Conservation (phyloP, 164 flowering plant species). For the Dillenia turbinata region DNA sequence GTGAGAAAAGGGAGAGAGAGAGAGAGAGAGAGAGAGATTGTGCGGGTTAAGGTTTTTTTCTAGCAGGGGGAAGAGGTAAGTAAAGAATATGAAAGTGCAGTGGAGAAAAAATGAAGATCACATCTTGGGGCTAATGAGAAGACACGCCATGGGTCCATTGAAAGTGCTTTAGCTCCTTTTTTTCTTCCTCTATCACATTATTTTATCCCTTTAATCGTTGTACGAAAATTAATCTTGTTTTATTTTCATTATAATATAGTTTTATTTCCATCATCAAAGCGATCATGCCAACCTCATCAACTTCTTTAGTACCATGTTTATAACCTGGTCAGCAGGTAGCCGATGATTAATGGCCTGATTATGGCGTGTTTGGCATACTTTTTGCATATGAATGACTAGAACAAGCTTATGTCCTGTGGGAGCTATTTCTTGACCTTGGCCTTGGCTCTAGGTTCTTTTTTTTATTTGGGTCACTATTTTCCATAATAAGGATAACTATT, state of each 20-base stretch:
- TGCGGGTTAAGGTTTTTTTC: background rate
- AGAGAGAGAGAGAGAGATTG: too few relatives aligned
- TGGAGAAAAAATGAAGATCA: slow-evolving; percentile 8
- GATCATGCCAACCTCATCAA: slow-evolving; percentile 17
- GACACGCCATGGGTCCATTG: slow-evolving; percentile 33
- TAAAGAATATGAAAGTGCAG: background rate
- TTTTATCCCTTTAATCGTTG: slow-evolving; percentile 36
- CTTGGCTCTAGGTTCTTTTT: too few relatives aligned
- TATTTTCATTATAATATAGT: slow-evolving; percentile 15
- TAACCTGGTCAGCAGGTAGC: too few relatives aligned
- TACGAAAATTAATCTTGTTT: slow-evolving; percentile 21
- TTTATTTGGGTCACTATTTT: too few relatives aligned
- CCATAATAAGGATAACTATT: too few relatives aligned
- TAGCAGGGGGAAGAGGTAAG: background rate
- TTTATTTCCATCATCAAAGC: slow-evolving; percentile 30
- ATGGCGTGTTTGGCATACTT: too few relatives aligned
- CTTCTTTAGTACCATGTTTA: too few relatives aligned
- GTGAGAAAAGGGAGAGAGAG: too few relatives aligned
- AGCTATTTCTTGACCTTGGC: too few relatives aligned
- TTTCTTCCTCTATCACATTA: slow-evolving; percentile 24
- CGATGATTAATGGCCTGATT: too few relatives aligned
- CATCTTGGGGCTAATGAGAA: slow-evolving; percentile 29
- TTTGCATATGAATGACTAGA: too few relatives aligned
- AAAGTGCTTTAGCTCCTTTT: slow-evolving; percentile 39
- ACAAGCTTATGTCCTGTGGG: too few relatives aligned